phyloP scores from a whole-genome alignment of 768 basidiomycete genomes.

The Dacryopinax primogenitus region DNA sequence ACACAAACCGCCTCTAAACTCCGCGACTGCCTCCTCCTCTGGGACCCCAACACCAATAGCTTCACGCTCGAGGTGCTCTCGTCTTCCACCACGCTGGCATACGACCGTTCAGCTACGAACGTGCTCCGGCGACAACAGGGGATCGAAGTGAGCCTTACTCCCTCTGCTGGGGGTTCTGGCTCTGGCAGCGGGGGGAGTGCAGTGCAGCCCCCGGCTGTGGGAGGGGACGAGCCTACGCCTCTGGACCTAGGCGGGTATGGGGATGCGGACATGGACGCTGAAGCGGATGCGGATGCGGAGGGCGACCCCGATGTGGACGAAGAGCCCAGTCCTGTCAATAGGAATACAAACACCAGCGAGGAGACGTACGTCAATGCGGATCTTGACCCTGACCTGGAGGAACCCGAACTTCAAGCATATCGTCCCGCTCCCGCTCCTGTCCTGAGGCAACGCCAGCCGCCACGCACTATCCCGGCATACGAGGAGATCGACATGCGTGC shows the following conservation, averaged over 20 bases:
- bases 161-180: neutral
- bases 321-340: neutral
- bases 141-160: neutral
- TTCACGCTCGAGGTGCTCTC: conserved; percentile 1
- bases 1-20: neutral
- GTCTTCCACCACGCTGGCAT: neutral
- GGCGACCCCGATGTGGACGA: neutral
- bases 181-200: neutral
- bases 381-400: neutral
- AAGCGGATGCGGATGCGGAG: neutral
- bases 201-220: neutral
- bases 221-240: neutral
- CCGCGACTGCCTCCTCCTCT: neutral
- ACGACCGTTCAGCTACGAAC: neutral
- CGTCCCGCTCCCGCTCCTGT: neutral
- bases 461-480: neutral
- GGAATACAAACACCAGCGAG: neutral
- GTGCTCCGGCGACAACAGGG: neutral
- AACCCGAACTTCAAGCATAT: neutral
- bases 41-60: neutral
- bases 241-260: neutral
- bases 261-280: neutral
- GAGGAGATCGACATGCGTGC: neutral
- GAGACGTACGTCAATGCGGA: conserved; percentile 6
- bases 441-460: neutral